Evolutionary conservation across 2,329 filamentous ascomycete genomes (phyloP).

Genomic region (Colletotrichum somersetense): DNA sequence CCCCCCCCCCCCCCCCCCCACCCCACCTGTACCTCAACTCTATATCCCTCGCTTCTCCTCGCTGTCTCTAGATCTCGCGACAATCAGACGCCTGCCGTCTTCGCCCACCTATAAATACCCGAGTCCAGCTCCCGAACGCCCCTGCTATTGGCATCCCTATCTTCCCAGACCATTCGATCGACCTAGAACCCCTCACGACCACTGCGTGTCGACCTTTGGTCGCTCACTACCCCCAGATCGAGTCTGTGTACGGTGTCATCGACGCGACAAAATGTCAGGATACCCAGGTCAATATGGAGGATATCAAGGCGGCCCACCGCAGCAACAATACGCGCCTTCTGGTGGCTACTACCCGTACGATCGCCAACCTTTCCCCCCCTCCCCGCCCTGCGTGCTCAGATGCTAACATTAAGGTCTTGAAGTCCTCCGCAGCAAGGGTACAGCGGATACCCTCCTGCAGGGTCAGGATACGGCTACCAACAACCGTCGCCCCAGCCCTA

Average conservation of each 20-base stretch:
- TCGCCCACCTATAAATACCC: conserved; percentile 28
- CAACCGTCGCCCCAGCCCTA: conserved; percentile 64
- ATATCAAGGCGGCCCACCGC: conserved; percentile 53
- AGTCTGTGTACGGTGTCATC: conserved; percentile 7
- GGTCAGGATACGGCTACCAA: conserved; percentile 58
- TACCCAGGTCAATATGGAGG: conserved; percentile 68
- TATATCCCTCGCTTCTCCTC: conserved; percentile 21
- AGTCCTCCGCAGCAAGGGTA: conserved; percentile 60
- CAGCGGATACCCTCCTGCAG: conserved; percentile 59
- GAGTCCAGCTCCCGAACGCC: conserved; percentile 6
- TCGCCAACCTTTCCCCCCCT: conserved; percentile 47
- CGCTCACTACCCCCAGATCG: conserved; percentile 1
- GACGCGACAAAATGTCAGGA: conserved; percentile 67
- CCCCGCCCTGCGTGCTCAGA: conserved; percentile 41
- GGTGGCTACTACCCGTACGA: conserved; percentile 65
- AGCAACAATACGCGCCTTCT: conserved; percentile 55
- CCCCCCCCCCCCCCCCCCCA: no score
- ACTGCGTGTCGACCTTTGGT: conserved; percentile 5
- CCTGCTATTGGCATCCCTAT: background rate
- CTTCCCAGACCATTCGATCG: conserved; percentile 4
- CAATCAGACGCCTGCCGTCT: conserved; percentile 2
- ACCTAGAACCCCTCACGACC: background rate
- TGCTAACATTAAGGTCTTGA: conserved; percentile 44
- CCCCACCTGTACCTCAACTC: conserved; percentile 18
- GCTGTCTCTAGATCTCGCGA: conserved; percentile 7